Percentiles rank a stretch among this genome's conserved stretches.
phyloP scores from a whole-genome alignment of 208 protist species.

The Leishmania braziliensis region DNA sequence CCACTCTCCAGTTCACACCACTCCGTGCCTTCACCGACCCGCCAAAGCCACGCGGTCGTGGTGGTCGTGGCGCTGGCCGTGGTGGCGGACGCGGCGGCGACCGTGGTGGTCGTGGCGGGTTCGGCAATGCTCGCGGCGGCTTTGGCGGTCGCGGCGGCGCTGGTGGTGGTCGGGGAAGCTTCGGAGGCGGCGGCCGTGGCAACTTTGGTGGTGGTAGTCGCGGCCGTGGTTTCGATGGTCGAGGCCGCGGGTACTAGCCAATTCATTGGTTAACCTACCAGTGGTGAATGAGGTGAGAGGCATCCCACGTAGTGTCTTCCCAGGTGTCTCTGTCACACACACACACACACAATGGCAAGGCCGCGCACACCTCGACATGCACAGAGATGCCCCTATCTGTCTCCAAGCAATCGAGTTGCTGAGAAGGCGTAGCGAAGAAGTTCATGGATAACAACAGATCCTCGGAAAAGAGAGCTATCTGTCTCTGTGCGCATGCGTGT shows the following conservation, averaged over 20 bases:
- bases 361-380: neutral
- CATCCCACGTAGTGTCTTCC: neutral
- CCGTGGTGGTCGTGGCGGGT: constrained; percentile 44
- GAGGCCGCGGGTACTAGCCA: constrained; percentile 34
- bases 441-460: neutral
- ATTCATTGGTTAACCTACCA: neutral
- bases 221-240: constrained; percentile 44
- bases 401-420: neutral
- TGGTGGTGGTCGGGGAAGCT: constrained; percentile 12
- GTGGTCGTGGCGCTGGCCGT: constrained; percentile 70
- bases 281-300: neutral
- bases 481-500: neutral
- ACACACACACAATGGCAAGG: neutral
- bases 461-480: neutral
- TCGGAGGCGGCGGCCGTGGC: constrained; percentile 17
- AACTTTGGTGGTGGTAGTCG: constrained; percentile 28
- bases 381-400: neutral
- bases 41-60: constrained; percentile 83
- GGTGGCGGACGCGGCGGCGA: constrained; percentile 47
- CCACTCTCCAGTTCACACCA: constrained; percentile 82
- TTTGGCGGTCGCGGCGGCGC: constrained; percentile 37
- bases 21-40: constrained; percentile 88
- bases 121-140: constrained; percentile 16
- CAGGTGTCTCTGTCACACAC: constrained; percentile 16
- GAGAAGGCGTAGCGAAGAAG: neutral